Conservation (phyloP, 192 early-diverging fungal genomes). For the Radiomyces spectabilis region DNA sequence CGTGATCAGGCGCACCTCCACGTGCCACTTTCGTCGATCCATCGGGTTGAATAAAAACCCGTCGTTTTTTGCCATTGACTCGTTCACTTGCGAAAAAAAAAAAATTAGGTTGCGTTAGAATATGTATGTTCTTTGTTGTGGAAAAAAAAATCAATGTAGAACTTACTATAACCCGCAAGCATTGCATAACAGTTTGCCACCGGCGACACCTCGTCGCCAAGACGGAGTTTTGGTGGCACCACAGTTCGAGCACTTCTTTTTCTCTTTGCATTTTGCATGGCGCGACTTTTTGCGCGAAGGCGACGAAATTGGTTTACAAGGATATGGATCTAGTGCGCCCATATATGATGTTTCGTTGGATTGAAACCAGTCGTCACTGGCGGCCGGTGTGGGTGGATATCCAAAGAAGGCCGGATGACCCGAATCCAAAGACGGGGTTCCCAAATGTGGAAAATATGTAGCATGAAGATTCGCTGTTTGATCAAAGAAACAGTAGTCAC, state of each 20-base stretch:
- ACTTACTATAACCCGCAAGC: constrained; percentile 93
- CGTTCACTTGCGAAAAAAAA: constrained; percentile 2
- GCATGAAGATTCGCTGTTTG: no score
- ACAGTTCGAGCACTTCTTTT: constrained; percentile 37
- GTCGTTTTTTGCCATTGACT: constrained; percentile 4
- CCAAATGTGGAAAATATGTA: no score
- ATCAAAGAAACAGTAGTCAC: no score
- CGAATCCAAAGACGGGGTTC: no score
- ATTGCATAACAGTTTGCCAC: constrained; percentile 80
- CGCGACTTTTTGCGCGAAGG: constrained; percentile 93
- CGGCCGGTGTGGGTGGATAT: no score
- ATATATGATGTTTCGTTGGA: no score
- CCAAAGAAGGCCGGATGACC: no score
- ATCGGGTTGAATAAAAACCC: not conserved
- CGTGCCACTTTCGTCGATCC: constrained; percentile 5
- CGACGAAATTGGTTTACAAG: constrained; percentile 76
- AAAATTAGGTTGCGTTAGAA: not conserved
- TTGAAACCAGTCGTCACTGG: no score
- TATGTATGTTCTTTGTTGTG: not conserved
- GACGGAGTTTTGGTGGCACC: constrained; percentile 79
- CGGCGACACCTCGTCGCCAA: constrained; percentile 71
- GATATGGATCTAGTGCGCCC: no score
- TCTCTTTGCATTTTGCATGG: no score
- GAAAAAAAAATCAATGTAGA: not conserved
- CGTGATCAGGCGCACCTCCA: not conserved